A percentile compares a stretch with the other conserved stretches of the same genome.
These are phyloP conservation scores for Mallotus repandus DNA, from an alignment of 441 rosid genomes.

Conservation along the genomic window DNA sequence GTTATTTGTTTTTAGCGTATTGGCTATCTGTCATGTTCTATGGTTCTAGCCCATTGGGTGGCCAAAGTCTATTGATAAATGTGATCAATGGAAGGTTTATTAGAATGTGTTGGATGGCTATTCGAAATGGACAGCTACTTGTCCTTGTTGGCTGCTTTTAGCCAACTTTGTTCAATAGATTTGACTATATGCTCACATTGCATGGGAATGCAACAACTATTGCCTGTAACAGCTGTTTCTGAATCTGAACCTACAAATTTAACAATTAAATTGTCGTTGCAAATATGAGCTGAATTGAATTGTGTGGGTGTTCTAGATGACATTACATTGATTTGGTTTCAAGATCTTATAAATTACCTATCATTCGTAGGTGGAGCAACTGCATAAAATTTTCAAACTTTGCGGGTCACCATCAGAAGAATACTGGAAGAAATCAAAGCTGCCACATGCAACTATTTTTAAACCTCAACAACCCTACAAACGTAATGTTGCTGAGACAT, in stretches of 20 bases:
- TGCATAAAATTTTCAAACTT: conserved; percentile 91
- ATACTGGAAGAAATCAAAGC: conserved; percentile 80
- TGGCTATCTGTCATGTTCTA: not conserved
- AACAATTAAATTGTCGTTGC: not conserved
- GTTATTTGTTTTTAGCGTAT: not conserved
- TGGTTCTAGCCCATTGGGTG: not conserved
- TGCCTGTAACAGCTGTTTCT: not conserved
- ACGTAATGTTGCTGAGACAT: conserved; percentile 67
- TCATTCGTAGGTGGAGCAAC: conserved; percentile 68
- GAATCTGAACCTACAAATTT: not conserved
- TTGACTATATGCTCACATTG: not conserved
- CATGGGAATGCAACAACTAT: not conserved
- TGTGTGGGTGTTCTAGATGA: conserved; percentile 1
- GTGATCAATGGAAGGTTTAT: not conserved
- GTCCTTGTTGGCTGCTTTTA: not conserved
- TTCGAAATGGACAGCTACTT: not conserved
- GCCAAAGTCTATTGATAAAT: not conserved
- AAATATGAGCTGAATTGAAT: not conserved
- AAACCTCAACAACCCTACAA: conserved; percentile 89
- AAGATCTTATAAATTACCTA: not conserved
- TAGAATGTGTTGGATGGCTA: not conserved
- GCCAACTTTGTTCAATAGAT: not conserved
- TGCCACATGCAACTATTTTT: conserved; percentile 81
- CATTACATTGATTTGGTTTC: conserved; percentile 1
- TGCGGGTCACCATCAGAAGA: conserved; percentile 96